These are phyloP conservation scores for Dendrobium officinale DNA, from an alignment of 106 monocot species.

Conservation along the genomic window DNA sequence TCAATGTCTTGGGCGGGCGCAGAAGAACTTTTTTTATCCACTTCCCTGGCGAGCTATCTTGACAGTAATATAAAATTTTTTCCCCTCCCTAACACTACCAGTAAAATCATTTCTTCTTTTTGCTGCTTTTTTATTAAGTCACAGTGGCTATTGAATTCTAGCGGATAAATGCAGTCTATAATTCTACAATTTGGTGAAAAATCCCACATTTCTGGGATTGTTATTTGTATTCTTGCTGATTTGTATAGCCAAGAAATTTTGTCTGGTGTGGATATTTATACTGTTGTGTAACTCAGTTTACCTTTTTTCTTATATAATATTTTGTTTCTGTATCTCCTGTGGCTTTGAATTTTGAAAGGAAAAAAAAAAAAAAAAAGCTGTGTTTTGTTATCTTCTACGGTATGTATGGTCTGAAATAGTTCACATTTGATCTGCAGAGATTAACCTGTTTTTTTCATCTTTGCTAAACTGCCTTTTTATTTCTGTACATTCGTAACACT, in stretches of 20 bases:
- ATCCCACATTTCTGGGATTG: background rate
- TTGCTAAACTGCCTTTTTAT: too few relatives aligned
- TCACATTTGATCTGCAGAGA: too few relatives aligned
- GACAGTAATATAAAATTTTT: slow-evolving; percentile 18
- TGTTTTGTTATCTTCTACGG: background rate
- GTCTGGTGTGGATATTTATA: too few relatives aligned
- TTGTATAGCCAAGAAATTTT: background rate
- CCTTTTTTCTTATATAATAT: background rate
- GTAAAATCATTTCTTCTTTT: background rate
- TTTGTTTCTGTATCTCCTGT: background rate
- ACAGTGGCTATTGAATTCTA: background rate
- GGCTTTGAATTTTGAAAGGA: background rate
- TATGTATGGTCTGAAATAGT: background rate
- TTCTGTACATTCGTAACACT: too few relatives aligned
- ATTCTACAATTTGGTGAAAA: background rate
- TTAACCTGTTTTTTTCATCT: too few relatives aligned
- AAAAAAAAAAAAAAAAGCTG: background rate
- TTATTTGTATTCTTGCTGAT: background rate
- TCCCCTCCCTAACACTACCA: background rate
- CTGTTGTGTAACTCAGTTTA: background rate
- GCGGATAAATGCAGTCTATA: background rate
- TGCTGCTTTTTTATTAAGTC: background rate
- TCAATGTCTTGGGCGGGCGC: slow-evolving; percentile 28
- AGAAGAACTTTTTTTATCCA: slow-evolving; percentile 33
- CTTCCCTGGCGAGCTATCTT: slow-evolving; percentile 42